Conservation (phyloP, 2,329 filamentous ascomycete species). For the Colletotrichum tamarilloi region DNA sequence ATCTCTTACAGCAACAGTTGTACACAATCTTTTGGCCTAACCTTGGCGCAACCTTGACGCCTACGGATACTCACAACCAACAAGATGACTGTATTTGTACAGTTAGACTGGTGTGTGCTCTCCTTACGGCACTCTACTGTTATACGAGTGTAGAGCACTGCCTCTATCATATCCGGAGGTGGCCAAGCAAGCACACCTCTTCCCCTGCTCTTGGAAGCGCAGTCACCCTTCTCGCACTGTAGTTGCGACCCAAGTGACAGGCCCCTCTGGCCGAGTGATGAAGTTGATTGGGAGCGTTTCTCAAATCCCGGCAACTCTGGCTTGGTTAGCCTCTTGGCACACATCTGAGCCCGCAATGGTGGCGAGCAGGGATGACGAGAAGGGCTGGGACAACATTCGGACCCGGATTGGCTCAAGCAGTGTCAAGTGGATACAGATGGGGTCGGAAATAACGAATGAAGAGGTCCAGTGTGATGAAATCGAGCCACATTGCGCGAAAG, state of each 20-base stretch:
- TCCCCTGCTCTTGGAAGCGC: constrained; percentile 4
- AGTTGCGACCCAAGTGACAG: constrained; percentile 25
- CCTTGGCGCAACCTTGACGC: neutral
- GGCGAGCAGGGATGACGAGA: constrained; percentile 10
- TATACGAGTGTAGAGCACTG: neutral
- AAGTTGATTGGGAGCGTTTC: constrained; percentile 13
- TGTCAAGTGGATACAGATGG: neutral
- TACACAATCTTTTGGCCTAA: neutral
- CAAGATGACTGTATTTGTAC: neutral
- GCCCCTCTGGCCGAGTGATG: neutral
- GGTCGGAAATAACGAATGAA: constrained; percentile 18
- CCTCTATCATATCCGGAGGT: neutral
- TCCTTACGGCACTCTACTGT: neutral
- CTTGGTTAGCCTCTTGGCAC: constrained; percentile 17
- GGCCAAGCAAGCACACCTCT: constrained; percentile 11
- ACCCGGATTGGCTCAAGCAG: constrained; percentile 17
- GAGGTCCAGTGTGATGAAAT: constrained; percentile 1
- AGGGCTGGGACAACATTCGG: constrained; percentile 13
- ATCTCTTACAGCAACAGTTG: constrained; percentile 3
- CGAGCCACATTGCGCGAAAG: constrained; percentile 15
- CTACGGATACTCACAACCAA: neutral
- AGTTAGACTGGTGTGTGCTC: neutral
- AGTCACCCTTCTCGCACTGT: constrained; percentile 20
- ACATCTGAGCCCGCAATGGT: constrained; percentile 11
- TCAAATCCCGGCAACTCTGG: constrained; percentile 22